Evolutionary conservation across 2,329 filamentous ascomycete species (phyloP).

Genomic region (Corinectria fuckeliana): DNA sequence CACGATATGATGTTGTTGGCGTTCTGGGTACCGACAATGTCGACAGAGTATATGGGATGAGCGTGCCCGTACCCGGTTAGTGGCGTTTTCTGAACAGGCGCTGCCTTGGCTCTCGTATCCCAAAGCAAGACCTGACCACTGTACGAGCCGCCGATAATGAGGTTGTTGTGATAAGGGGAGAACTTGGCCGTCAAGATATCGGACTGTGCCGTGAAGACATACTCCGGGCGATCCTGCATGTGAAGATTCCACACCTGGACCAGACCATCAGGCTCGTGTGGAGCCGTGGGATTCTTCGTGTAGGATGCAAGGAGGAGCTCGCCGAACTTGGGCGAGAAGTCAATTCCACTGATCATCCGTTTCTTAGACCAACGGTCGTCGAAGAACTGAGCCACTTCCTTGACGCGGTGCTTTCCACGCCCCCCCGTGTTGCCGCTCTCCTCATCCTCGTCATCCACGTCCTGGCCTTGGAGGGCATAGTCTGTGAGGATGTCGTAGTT

Average conservation of each 20-base stretch:
- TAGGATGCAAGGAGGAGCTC: constrained; percentile 94
- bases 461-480: constrained; percentile 82
- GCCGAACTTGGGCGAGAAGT: constrained; percentile 94
- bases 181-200: constrained; percentile 96
- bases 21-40: constrained; percentile 97
- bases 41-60: constrained; percentile 93
- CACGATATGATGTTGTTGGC: constrained; percentile 98
- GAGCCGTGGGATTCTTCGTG: constrained; percentile 95
- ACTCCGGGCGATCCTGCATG: constrained; percentile 92
- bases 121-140: constrained; percentile 95
- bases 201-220: constrained; percentile 94
- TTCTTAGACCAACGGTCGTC: constrained; percentile 97
- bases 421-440: constrained; percentile 73
- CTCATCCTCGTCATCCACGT: constrained; percentile 82
- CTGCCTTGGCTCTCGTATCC: constrained; percentile 90
- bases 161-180: constrained; percentile 96
- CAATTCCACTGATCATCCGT: constrained; percentile 93
- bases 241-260: constrained; percentile 98
- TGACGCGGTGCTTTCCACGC: constrained; percentile 76
- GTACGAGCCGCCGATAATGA: constrained; percentile 95
- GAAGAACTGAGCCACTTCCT: constrained; percentile 91
- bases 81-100: constrained; percentile 94
- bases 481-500: constrained; percentile 92
- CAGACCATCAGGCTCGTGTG: constrained; percentile 90
- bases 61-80: constrained; percentile 94